phyloP scores from a whole-genome alignment of 108 stramenopile species.

The Cyclotella sp. region DNA sequence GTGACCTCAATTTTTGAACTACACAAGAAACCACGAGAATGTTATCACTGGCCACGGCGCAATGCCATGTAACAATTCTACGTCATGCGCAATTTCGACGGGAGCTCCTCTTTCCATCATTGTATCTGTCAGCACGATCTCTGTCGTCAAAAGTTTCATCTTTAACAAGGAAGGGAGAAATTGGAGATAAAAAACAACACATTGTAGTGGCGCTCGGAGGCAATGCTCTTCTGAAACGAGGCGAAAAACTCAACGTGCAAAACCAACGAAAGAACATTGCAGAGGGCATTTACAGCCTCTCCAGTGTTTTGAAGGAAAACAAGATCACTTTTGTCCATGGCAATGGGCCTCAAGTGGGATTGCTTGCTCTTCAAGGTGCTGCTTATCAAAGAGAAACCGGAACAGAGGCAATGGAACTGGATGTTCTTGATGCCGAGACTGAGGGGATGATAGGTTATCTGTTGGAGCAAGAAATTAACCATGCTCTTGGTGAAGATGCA shows the following conservation, averaged over 20 bases:
- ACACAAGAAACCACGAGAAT: conserved; percentile 1
- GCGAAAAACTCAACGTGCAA: conserved; percentile 17
- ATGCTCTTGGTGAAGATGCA: conserved; percentile 18
- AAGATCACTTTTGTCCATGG: conserved; percentile 45
- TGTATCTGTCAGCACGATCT: conserved; percentile 1
- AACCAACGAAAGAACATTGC: conserved; percentile 46
- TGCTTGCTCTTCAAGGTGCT: conserved; percentile 41
- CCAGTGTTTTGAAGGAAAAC: conserved; percentile 16
- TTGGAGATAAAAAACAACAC: conserved; percentile 27
- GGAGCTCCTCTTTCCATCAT: conserved; percentile 11
- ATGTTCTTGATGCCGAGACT: conserved; percentile 58
- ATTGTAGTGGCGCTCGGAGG: conserved; percentile 46
- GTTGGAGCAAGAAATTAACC: conserved; percentile 49
- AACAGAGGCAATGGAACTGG: conserved; percentile 25
- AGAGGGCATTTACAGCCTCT: conserved; percentile 23
- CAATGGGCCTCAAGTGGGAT: conserved; percentile 51
- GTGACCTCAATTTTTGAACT: not conserved
- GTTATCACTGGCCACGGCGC: conserved; percentile 4
- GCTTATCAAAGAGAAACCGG: conserved; percentile 47
- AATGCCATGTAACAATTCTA: not conserved
- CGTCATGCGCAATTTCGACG: conserved; percentile 8
- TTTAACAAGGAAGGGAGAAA: not conserved
- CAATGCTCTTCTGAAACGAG: conserved; percentile 44
- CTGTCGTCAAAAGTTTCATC: not conserved
- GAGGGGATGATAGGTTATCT: conserved; percentile 59